Percentiles rank a stretch among this genome's conserved stretches.
Evolutionary conservation across 2,329 filamentous ascomycete species (phyloP).

Genomic region (Nemania sp.): DNA sequence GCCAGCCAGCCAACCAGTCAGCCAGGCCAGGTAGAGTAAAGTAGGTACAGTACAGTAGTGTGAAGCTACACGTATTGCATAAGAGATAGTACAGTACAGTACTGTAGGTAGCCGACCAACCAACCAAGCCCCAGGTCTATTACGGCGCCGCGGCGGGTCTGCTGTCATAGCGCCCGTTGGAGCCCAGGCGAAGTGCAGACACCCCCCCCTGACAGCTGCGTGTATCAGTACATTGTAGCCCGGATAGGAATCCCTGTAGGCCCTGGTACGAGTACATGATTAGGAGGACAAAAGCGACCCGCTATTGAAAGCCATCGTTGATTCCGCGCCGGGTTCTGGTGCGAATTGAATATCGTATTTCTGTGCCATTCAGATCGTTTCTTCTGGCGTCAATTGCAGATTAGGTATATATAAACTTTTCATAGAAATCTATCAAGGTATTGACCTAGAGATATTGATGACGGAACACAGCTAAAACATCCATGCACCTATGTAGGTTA

Average conservation of each 20-base stretch:
- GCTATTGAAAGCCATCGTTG: constrained; percentile 3
- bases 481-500: too few relatives aligned
- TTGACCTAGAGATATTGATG: too few relatives aligned
- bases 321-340: background rate
- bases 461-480: too few relatives aligned
- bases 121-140: constrained; percentile 35
- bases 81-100: background rate
- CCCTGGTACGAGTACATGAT: constrained; percentile 8
- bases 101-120: constrained; percentile 1
- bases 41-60: too few relatives aligned
- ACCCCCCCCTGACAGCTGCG: constrained; percentile 23
- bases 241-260: background rate
- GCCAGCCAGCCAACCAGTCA: too few relatives aligned
- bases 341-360: background rate
- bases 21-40: too few relatives aligned
- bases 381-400: too few relatives aligned
- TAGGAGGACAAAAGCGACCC: background rate
- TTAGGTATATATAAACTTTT: too few relatives aligned
- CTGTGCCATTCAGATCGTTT: too few relatives aligned
- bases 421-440: too few relatives aligned
- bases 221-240: constrained; percentile 23
- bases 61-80: too few relatives aligned
- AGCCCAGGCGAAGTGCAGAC: constrained; percentile 6
- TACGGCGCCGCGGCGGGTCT: constrained; percentile 35
- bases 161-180: constrained; percentile 31